A percentile compares a stretch with the other conserved stretches of the same genome.
Conservation (phyloP, 2,329 filamentous ascomycete genomes). For the Scedosporium dehoogii region DNA sequence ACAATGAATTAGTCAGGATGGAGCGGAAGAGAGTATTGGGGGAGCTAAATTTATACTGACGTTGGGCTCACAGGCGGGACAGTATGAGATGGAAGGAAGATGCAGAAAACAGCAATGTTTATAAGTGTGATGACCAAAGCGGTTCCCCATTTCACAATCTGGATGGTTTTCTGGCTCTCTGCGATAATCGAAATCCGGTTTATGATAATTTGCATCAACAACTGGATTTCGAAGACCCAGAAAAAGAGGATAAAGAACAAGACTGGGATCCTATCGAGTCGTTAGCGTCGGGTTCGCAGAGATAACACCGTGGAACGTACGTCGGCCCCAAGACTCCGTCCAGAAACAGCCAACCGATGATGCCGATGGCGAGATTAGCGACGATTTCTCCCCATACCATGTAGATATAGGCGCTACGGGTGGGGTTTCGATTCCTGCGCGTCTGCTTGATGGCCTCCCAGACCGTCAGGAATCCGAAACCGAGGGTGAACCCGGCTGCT, state of each 20-base stretch:
- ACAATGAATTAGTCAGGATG: background rate
- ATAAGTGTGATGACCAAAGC: slow-evolving; percentile 31
- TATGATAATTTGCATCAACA: slow-evolving; percentile 45
- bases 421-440: slow-evolving; percentile 21
- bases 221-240: slow-evolving; percentile 37
- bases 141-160: slow-evolving; percentile 5
- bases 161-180: background rate
- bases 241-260: slow-evolving; percentile 26
- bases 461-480: slow-evolving; percentile 29
- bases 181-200: slow-evolving; percentile 35
- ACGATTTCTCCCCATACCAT: slow-evolving; percentile 36
- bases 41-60: slow-evolving; percentile 14
- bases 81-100: slow-evolving; percentile 40
- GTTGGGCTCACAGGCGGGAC: slow-evolving; percentile 25
- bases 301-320: slow-evolving; percentile 12
- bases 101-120: slow-evolving; percentile 42
- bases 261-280: slow-evolving; percentile 16
- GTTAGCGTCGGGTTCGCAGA: too few species aligned
- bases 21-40: background rate
- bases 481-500: slow-evolving; percentile 24
- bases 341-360: slow-evolving; percentile 30
- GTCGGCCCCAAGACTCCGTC: slow-evolving; percentile 21
- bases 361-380: slow-evolving; percentile 25
- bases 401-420: slow-evolving; percentile 27
- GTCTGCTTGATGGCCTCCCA: slow-evolving; percentile 33